Conservation (phyloP, 2,329 filamentous ascomycete species). For the Pyricularia grisea region DNA sequence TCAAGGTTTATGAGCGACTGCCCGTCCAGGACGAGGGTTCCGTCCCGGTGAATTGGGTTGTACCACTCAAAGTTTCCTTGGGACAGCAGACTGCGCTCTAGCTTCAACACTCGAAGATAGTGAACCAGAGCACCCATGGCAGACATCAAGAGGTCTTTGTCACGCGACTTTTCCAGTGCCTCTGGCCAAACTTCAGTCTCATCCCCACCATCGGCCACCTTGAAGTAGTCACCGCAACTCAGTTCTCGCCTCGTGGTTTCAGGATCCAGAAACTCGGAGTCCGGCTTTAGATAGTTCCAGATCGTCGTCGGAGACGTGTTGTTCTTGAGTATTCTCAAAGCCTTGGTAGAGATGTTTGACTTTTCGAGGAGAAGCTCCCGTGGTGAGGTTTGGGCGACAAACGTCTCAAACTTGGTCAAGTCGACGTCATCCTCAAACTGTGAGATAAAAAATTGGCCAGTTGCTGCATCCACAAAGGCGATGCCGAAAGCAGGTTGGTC, state of each 20-base stretch:
- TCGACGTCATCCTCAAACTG: slow-evolving; percentile 88
- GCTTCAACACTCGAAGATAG: slow-evolving; percentile 78
- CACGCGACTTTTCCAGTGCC: slow-evolving; percentile 58
- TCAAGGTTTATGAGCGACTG: slow-evolving; percentile 98
- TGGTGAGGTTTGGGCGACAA: slow-evolving; percentile 84
- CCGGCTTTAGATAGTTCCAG: slow-evolving; percentile 87
- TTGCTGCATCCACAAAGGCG: slow-evolving; percentile 90
- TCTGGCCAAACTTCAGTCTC: slow-evolving; percentile 65
- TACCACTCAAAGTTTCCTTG: slow-evolving; percentile 89
- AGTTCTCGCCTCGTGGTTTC: slow-evolving; percentile 77
- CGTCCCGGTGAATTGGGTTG: slow-evolving; percentile 82
- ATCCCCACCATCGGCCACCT: slow-evolving; percentile 32
- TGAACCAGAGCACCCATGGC: slow-evolving; percentile 82
- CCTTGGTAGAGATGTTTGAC: slow-evolving; percentile 75
- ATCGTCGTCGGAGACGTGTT: slow-evolving; percentile 88
- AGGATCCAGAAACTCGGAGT: slow-evolving; percentile 83
- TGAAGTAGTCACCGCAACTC: slow-evolving; percentile 70
- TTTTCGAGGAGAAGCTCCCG: slow-evolving; percentile 88
- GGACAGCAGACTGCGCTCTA: slow-evolving; percentile 78
- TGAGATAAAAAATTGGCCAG: slow-evolving; percentile 88
- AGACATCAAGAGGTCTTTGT: slow-evolving; percentile 81
- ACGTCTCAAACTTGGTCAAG: slow-evolving; percentile 93
- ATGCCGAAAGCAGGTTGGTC: slow-evolving; percentile 80
- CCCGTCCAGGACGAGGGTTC: slow-evolving; percentile 85
- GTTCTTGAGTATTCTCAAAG: slow-evolving; percentile 87